Base-by-base conservation (phyloP, 805 yeast genomes). In the Candida patagonica region DNA sequence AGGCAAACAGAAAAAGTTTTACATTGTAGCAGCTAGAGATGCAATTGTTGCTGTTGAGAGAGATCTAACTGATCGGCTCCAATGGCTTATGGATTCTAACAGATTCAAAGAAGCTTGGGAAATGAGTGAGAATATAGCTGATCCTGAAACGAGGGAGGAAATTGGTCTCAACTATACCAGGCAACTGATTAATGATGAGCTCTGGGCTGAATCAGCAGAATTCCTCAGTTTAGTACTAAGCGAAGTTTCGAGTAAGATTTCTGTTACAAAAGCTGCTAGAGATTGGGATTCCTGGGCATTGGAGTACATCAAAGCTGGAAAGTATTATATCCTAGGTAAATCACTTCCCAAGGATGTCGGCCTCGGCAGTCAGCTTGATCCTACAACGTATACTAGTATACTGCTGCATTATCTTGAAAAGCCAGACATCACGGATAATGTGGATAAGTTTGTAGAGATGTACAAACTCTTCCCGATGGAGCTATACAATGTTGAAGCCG, bases 21-120 rank as follows among this genome's bases (percentile, higher is more conserved):
- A 70, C 51, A 65, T 92, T 15, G 66, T 89, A 4, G 76, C 89
- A 53, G 85, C 96, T 0, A 73, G 74, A 35, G 97, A 87, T 60
- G 89, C 80, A 1, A 80, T 89, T 1, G 64, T 77, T 12, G 86
- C 87, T 0, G 73, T 78, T 49, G 85, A 80, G 45, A 67, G 82
- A n/a, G 77, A 76, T 39, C 59, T 80, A 19, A 58, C 64, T 22
- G 97, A 88, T 55, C 74, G 80, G 43, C 70, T 79, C 33, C 63
- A 74, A 3, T 89, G 96, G 96, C 80, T 68, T 43, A 43, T 75
- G 3, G 74, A 74, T 1, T 71, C 65, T 27, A 68, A 68, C 1
- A 59, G 65, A 39, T 83, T 60, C 51, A 60, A 66, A 13, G 77
- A 77, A 31, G 96, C 96, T 0, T 89, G 95, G 94, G 68, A 70